phyloP scores from a whole-genome alignment of 2,329 filamentous ascomycete genomes.

The Alternaria gansuensis region DNA sequence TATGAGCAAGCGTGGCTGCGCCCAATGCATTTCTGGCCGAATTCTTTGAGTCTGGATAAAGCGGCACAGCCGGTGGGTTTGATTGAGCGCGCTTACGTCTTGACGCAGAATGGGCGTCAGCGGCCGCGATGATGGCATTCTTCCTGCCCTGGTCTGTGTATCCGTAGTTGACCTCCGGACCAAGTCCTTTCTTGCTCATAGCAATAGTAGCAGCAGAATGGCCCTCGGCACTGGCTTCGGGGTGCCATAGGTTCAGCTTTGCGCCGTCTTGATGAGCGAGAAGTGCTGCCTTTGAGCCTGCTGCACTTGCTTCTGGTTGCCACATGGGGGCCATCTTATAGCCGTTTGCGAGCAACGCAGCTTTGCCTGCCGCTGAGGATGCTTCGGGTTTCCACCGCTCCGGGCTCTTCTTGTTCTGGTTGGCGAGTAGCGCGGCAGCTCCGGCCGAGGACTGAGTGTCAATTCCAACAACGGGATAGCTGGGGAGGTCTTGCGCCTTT shows the following conservation, averaged over 20 bases:
- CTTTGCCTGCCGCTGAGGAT: constrained; percentile 65
- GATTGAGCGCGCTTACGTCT: constrained; percentile 71
- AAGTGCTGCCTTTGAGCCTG: constrained; percentile 78
- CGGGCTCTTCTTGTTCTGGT: constrained; percentile 71
- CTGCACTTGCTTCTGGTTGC: constrained; percentile 70
- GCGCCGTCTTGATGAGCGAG: constrained; percentile 66
- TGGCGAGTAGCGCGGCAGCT: constrained; percentile 77
- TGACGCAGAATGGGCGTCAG: constrained; percentile 71
- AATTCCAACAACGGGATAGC: constrained; percentile 74
- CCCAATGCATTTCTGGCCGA: constrained; percentile 74
- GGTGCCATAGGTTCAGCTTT: constrained; percentile 63
- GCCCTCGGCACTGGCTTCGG: constrained; percentile 62
- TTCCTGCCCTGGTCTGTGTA: constrained; percentile 63
- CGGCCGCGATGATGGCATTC: constrained; percentile 77
- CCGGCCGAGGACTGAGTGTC: constrained; percentile 69
- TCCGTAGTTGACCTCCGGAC: constrained; percentile 58
- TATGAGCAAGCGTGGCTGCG: constrained; percentile 74
- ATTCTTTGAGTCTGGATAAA: constrained; percentile 66
- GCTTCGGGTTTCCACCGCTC: constrained; percentile 73
- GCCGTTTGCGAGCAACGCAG: constrained; percentile 67
- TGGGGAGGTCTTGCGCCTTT: constrained; percentile 75
- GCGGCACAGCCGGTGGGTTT: constrained; percentile 56
- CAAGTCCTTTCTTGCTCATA: constrained; percentile 64
- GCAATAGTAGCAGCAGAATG: constrained; percentile 75
- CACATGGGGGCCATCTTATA: constrained; percentile 69